These are phyloP conservation scores for Dendryphion nanum DNA, from an alignment of 2,329 filamentous ascomycete genomes.

Conservation along the genomic window DNA sequence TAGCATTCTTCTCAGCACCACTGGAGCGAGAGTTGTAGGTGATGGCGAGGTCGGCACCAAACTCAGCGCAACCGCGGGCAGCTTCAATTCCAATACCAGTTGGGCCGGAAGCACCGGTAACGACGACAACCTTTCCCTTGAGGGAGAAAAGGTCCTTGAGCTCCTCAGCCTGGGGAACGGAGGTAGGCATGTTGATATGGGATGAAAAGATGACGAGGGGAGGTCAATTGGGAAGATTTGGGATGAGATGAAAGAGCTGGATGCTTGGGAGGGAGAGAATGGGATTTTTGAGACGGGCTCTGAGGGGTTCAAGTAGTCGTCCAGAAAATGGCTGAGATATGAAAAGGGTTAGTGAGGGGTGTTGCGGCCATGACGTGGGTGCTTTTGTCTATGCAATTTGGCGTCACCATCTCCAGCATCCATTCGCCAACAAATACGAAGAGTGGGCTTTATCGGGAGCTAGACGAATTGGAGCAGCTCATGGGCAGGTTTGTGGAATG, in stretches of 20 bases:
- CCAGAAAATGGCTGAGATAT: constrained; percentile 19
- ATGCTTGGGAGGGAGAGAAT: constrained; percentile 11
- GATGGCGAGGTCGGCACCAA: constrained; percentile 63
- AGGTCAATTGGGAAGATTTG: constrained; percentile 3
- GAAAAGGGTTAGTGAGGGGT: constrained; percentile 30
- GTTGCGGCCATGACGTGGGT: no score
- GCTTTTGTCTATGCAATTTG: no score
- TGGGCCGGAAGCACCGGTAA: constrained; percentile 58
- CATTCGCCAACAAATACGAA: constrained; percentile 14
- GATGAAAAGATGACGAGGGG: background rate
- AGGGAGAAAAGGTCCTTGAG: constrained; percentile 57
- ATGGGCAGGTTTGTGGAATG: constrained; percentile 6
- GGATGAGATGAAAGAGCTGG: constrained; percentile 3
- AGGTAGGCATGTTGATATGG: constrained; percentile 53
- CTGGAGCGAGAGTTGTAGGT: constrained; percentile 64
- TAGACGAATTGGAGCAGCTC: constrained; percentile 6
- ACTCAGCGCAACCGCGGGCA: constrained; percentile 63
- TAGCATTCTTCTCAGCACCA: constrained; percentile 65
- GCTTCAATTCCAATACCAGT: constrained; percentile 68
- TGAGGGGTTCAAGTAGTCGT: constrained; percentile 35
- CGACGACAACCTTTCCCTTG: constrained; percentile 54
- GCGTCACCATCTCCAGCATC: no score
- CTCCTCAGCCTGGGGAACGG: constrained; percentile 56
- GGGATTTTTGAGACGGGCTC: constrained; percentile 11
- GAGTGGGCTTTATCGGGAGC: constrained; percentile 21